Conservation (phyloP, 768 basidiomycete species). For the Pisolithus microcarpus region DNA sequence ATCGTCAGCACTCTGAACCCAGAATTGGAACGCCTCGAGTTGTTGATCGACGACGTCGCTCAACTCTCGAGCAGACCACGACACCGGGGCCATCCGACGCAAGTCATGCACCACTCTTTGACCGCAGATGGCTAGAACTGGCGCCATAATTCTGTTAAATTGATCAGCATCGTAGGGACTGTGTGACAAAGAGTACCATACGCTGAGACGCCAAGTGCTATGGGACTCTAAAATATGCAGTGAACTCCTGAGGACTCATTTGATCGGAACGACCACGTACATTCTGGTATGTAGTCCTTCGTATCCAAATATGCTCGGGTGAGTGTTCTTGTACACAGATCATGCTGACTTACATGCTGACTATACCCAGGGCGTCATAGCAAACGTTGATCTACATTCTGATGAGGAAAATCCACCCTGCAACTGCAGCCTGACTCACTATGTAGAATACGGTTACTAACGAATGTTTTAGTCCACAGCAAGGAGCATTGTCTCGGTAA, state of each 20-base stretch:
- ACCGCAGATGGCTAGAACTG: neutral
- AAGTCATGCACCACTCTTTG: slow-evolving; percentile 1
- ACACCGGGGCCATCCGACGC: neutral
- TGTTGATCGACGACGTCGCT: neutral
- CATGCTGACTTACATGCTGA: neutral
- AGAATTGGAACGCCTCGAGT: neutral
- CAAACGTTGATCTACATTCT: neutral
- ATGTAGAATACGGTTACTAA: neutral
- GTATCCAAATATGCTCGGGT: neutral
- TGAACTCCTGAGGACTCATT: neutral
- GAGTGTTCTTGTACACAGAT: neutral
- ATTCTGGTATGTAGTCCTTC: neutral
- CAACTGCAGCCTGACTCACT: neutral
- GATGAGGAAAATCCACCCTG: neutral
- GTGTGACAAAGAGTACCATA: neutral
- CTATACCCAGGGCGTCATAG: neutral
- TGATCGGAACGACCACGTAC: neutral
- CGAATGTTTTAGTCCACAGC: neutral
- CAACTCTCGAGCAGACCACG: neutral
- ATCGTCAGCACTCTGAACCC: no score
- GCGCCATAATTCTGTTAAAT: neutral
- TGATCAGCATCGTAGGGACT: neutral
- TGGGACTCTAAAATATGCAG: neutral
- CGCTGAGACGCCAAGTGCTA: neutral
- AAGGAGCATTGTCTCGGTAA: neutral